Evolutionary conservation across 2,329 filamentous ascomycete species (phyloP).

Genomic region (Aspergillus uvarum): DNA sequence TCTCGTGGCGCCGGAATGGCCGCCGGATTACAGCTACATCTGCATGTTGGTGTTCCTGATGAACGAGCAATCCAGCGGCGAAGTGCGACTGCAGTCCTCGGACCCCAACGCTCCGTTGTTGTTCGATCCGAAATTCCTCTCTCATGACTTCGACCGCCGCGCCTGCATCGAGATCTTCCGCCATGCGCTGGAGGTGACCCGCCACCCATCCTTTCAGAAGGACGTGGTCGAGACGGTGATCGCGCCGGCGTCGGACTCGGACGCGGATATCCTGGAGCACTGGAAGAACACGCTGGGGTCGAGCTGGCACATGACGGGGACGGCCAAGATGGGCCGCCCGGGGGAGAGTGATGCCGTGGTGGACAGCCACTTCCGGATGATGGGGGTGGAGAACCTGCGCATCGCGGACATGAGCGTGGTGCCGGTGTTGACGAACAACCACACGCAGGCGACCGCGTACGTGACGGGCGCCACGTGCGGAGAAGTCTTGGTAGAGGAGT

Average conservation of each 20-base stretch:
- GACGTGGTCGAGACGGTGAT: conserved; percentile 45
- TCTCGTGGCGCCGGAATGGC: conserved; percentile 41
- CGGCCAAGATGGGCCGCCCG: conserved; percentile 56
- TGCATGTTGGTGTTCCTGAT: conserved; percentile 51
- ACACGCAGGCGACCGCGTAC: conserved; percentile 57
- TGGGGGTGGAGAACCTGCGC: conserved; percentile 40
- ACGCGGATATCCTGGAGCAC: conserved; percentile 54
- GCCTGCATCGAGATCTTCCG: conserved; percentile 51
- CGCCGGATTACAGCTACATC: conserved; percentile 43
- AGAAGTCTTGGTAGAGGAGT: conserved; percentile 51
- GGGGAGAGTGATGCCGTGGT: conserved; percentile 49
- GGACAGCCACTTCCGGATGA: conserved; percentile 44
- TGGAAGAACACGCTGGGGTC: conserved; percentile 48
- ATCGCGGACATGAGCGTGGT: conserved; percentile 48
- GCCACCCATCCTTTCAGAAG: conserved; percentile 48
- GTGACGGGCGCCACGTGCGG: conserved; percentile 53
- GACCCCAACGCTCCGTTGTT: conserved; percentile 53
- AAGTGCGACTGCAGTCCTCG: conserved; percentile 53
- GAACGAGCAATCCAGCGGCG: conserved; percentile 56
- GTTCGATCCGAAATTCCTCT: conserved; percentile 56
- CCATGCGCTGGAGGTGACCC: conserved; percentile 44
- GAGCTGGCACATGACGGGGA: conserved; percentile 59
- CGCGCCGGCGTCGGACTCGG: conserved; percentile 49
- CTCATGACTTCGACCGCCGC: conserved; percentile 55
- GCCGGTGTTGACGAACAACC: conserved; percentile 47